Conservation (phyloP, 2,329 filamentous ascomycete species). For the Arthrobotrys pseudoclavata region DNA sequence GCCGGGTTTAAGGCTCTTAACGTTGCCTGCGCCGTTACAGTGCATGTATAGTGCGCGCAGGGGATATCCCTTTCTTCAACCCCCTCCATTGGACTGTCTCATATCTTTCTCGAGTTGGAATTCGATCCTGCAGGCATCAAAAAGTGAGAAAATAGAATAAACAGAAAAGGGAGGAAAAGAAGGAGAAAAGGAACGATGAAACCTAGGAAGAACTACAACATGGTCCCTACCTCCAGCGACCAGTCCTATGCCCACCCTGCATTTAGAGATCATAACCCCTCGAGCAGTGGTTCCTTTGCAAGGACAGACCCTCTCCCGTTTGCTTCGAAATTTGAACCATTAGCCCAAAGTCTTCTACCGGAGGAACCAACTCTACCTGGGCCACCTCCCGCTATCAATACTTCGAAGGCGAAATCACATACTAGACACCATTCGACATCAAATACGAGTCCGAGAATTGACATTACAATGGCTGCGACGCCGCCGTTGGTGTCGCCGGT, state of each 20-base stretch:
- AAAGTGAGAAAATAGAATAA: conserved; percentile 14
- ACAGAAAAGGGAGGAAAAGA: neutral
- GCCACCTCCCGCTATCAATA: conserved; percentile 19
- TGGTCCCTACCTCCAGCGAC: conserved; percentile 27
- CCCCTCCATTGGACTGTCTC: conserved; percentile 28
- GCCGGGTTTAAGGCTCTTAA: neutral
- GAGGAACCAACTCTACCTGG: conserved; percentile 41
- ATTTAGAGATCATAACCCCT: conserved; percentile 26
- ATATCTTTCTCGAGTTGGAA: conserved; percentile 33
- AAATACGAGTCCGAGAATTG: neutral
- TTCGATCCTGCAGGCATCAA: conserved; percentile 12
- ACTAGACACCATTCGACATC: neutral
- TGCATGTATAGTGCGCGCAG: neutral
- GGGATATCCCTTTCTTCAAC: conserved; percentile 6
- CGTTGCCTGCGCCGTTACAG: neutral
- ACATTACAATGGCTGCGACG: conserved; percentile 34
- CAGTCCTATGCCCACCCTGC: conserved; percentile 38
- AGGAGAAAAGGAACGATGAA: conserved; percentile 31
- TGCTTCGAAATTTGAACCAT: conserved; percentile 46
- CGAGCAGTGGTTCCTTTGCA: neutral
- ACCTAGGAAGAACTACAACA: conserved; percentile 37
- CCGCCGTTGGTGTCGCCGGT: conserved; percentile 36
- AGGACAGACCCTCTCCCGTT: conserved; percentile 54
- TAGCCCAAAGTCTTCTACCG: conserved; percentile 37
- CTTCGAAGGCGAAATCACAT: neutral